phyloP scores from a whole-genome alignment of 768 basidiomycete species.

The Suillus sp. region DNA sequence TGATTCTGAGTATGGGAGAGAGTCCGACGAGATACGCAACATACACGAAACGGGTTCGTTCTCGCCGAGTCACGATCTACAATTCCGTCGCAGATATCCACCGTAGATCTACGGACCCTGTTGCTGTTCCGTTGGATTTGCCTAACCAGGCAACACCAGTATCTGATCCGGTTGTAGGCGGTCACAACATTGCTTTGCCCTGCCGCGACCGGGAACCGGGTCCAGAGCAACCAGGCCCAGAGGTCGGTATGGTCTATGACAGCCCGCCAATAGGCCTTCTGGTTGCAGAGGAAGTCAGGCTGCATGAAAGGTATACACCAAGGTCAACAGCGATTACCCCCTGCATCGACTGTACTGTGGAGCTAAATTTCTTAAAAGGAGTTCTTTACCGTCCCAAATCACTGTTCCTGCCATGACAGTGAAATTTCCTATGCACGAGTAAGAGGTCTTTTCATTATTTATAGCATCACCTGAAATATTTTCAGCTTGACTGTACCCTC shows the following conservation, averaged over 20 bases:
- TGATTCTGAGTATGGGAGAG: not conserved
- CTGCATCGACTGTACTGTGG: not conserved
- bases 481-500: slow-evolving; percentile 12
- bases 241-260: not conserved
- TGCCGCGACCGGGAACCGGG: slow-evolving; percentile 9
- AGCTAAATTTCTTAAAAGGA: slow-evolving; percentile 2
- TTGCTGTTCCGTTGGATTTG: not conserved
- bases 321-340: not conserved
- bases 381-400: not conserved
- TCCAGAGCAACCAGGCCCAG: slow-evolving; percentile 7
- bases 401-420: slow-evolving; percentile 6
- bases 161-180: not conserved
- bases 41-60: not conserved
- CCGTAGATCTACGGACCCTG: not conserved
- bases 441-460: not conserved
- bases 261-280: slow-evolving; percentile 25
- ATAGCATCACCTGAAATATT: not conserved
- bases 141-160: not conserved
- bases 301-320: slow-evolving; percentile 12
- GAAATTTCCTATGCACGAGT: slow-evolving; percentile 10
- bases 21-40: not conserved
- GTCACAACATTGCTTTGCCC: not conserved
- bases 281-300: slow-evolving; percentile 19
- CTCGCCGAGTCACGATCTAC: not conserved
- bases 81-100: not conserved